phyloP scores from a whole-genome alignment of 2,329 filamentous ascomycete genomes.

The Thielaviopsis cerberus region DNA sequence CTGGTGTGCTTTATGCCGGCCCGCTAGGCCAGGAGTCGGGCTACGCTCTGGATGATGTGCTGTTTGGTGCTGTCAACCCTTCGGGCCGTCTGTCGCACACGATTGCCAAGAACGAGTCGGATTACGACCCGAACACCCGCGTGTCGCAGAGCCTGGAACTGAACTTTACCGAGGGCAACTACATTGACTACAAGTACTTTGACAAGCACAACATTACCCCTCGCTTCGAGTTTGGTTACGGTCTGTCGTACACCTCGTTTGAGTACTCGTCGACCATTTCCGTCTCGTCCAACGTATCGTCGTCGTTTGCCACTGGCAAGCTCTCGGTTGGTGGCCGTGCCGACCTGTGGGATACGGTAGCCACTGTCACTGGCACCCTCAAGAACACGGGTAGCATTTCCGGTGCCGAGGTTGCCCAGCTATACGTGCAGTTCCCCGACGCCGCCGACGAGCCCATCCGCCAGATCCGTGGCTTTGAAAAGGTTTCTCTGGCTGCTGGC shows the following conservation, averaged over 20 bases:
- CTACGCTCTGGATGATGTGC: conserved; percentile 31
- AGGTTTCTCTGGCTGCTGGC: conserved; percentile 30
- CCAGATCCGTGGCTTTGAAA: conserved; percentile 48
- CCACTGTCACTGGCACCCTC: conserved; percentile 27
- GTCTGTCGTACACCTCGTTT: conserved; percentile 37
- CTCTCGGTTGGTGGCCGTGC: conserved; percentile 31
- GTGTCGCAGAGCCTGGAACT: conserved; percentile 32
- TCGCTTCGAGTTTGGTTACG: conserved; percentile 37
- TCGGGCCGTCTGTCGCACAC: conserved; percentile 45
- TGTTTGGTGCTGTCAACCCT: conserved; percentile 38
- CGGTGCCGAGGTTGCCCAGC: conserved; percentile 33
- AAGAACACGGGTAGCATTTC: conserved; percentile 31
- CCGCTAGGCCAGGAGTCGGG: conserved; percentile 47
- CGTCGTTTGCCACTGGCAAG: conserved; percentile 18
- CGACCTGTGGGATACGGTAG: conserved; percentile 34
- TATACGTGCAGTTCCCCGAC: conserved; percentile 31
- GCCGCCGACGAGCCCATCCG: conserved; percentile 35
- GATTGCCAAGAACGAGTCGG: conserved; percentile 33
- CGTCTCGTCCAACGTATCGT: conserved; percentile 17
- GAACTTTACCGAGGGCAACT: conserved; percentile 32
- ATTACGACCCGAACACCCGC: conserved; percentile 36
- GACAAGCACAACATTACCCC: conserved; percentile 29
- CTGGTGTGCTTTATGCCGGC: conserved; percentile 43
- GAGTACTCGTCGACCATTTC: conserved; percentile 27
- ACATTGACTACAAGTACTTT: conserved; percentile 37